A percentile compares a stretch with the other conserved stretches of the same genome.
phyloP scores from a whole-genome alignment of 441 rosid species.

The Gossypium trilobum region DNA sequence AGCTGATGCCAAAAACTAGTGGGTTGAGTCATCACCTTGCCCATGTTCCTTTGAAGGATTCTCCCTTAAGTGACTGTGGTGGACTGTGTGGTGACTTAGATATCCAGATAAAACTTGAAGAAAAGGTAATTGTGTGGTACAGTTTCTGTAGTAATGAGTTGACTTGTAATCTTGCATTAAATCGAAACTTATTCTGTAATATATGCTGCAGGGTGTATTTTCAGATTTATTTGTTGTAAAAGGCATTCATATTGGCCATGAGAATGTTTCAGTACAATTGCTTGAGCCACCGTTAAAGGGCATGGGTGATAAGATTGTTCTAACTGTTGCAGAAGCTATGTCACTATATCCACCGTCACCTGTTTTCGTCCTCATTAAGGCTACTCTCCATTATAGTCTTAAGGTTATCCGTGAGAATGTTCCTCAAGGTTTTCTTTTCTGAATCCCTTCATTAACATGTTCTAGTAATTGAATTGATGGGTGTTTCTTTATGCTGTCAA shows the following conservation, averaged over 20 bases:
- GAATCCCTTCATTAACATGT: conserved; percentile 14
- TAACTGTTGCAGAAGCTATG: conserved; percentile 96
- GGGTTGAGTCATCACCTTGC: conserved; percentile 67
- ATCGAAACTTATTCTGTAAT: conserved; percentile 18
- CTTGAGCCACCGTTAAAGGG: conserved; percentile 60
- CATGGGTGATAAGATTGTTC: conserved; percentile 61
- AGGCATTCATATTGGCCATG: conserved; percentile 82
- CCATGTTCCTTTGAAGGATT: conserved; percentile 87
- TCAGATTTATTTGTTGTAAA: conserved; percentile 81
- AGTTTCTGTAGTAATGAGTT: background rate
- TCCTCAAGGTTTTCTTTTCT: conserved; percentile 57
- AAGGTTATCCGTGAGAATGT: conserved; percentile 70
- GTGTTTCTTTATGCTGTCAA: background rate
- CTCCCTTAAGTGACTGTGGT: conserved; percentile 89
- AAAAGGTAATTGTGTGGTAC: conserved; percentile 28
- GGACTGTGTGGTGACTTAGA: conserved; percentile 85
- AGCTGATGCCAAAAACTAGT: conserved; percentile 47
- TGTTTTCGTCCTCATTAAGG: conserved; percentile 72
- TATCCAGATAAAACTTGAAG: conserved; percentile 76
- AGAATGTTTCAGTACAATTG: conserved; percentile 71
- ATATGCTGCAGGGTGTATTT: conserved; percentile 63
- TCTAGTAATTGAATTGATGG: background rate
- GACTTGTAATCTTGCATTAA: background rate
- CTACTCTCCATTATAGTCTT: conserved; percentile 55
- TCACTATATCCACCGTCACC: conserved; percentile 90